These are phyloP conservation scores for Aspergillus incahuasiensis DNA, from an alignment of 495 filamentous ascomycete genomes.

Conservation along the genomic window DNA sequence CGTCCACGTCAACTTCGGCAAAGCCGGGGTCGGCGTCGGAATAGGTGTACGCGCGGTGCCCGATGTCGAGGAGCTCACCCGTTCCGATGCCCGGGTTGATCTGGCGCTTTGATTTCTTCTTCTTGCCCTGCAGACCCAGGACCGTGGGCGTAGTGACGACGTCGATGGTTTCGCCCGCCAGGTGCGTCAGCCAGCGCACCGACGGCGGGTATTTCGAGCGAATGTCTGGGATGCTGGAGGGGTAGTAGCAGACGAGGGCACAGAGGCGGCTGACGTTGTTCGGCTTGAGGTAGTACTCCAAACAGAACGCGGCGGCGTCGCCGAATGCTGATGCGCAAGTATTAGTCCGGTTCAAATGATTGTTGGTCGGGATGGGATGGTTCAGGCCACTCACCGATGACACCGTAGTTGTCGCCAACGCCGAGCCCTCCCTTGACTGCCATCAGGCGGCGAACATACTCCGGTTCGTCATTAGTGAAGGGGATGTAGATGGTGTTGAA, in stretches of 20 bases:
- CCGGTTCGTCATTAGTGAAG: constrained; percentile 47
- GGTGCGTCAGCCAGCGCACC: constrained; percentile 49
- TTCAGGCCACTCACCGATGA: constrained; percentile 39
- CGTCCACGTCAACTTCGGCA: constrained; percentile 49
- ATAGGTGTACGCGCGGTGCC: constrained; percentile 46
- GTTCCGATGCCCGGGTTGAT: constrained; percentile 52
- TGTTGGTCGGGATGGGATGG: background rate
- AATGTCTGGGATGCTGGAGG: constrained; percentile 47
- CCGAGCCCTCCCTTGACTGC: constrained; percentile 41
- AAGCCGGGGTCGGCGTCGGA: constrained; percentile 50
- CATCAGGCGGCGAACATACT: constrained; percentile 46
- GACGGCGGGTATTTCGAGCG: constrained; percentile 44
- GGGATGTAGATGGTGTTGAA: constrained; percentile 61
- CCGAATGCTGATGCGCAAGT: constrained; percentile 49
- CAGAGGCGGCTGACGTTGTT: constrained; percentile 37
- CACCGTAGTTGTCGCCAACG: constrained; percentile 46
- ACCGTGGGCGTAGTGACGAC: constrained; percentile 44
- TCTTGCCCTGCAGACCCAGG: constrained; percentile 63
- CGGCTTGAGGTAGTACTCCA: constrained; percentile 51
- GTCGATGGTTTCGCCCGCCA: constrained; percentile 46
- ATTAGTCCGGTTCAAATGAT: background rate
- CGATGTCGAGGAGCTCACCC: constrained; percentile 40
- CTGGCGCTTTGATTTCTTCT: constrained; percentile 39
- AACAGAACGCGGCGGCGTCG: constrained; percentile 52
- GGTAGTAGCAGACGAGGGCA: constrained; percentile 60